Conservation (phyloP, 192 early-diverging fungal species). For the Backusella sp. region DNA sequence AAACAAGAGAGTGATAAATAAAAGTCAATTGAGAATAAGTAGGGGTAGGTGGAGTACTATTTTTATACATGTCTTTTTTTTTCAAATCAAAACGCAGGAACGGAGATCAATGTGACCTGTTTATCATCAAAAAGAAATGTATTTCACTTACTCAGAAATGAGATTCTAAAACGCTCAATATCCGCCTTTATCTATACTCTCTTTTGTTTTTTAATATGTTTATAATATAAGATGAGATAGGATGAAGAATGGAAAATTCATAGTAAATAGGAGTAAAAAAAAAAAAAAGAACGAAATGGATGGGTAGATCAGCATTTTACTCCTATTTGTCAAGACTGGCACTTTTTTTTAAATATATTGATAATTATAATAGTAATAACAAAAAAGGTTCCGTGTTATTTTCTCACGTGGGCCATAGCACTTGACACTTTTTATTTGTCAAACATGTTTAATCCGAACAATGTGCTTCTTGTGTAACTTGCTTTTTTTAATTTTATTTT, state of each 20-base stretch:
- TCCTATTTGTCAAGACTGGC: slow-evolving; percentile 9
- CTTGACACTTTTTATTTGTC: slow-evolving; percentile 10
- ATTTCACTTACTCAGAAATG: neutral
- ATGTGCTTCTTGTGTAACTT: slow-evolving; percentile 5
- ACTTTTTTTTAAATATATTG: neutral
- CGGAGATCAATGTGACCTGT: slow-evolving; percentile 1
- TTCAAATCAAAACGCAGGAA: neutral
- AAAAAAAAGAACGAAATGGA: neutral
- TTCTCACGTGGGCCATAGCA: slow-evolving; percentile 10
- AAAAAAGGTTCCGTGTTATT: slow-evolving; percentile 6
- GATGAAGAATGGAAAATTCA: neutral
- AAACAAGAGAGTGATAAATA: neutral
- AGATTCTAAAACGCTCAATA: neutral
- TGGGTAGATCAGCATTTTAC: slow-evolving; percentile 1
- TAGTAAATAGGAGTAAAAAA: neutral
- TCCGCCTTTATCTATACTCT: neutral
- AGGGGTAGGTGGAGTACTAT: neutral
- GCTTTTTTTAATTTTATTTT: neutral
- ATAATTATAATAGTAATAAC: neutral
- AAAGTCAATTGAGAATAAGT: neutral
- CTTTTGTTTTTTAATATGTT: neutral
- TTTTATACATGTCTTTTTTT: neutral
- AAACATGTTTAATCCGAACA: slow-evolving; percentile 5
- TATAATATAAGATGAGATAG: neutral
- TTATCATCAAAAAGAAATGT: neutral